phyloP scores from a whole-genome alignment of 1,139 yeast genomes.

The Saccharomyces hybrid region DNA sequence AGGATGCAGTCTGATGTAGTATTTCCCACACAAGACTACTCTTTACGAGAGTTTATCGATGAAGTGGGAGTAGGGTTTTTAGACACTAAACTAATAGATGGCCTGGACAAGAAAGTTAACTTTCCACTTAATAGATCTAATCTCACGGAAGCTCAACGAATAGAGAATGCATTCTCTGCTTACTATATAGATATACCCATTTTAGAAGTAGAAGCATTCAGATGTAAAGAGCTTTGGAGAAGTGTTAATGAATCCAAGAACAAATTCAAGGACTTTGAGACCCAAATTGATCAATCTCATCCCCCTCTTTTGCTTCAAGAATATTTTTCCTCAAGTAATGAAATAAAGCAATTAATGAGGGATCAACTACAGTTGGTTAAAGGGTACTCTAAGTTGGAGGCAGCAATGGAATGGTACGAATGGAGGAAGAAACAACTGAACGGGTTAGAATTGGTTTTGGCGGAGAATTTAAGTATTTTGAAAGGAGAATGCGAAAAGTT shows the following conservation, averaged over 20 bases:
- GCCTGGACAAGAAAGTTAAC: neutral
- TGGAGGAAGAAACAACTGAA: constrained; percentile 31
- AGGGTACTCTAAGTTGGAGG: constrained; percentile 23
- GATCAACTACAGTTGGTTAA: constrained; percentile 21
- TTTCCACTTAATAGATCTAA: constrained; percentile 34
- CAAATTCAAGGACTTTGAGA: constrained; percentile 43
- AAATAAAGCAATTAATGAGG: constrained; percentile 13
- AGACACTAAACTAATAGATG: constrained; percentile 25
- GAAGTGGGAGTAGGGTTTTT: constrained; percentile 48
- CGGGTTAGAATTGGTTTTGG: constrained; percentile 29
- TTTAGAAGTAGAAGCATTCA: constrained; percentile 45
- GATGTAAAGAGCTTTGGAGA: constrained; percentile 46
- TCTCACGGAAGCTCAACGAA: constrained; percentile 16
- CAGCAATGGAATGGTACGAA: constrained; percentile 29
- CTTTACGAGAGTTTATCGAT: constrained; percentile 34
- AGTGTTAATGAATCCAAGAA: constrained; percentile 44
- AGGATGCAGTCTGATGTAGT: neutral
- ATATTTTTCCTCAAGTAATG: constrained; percentile 16
- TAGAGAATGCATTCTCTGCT: constrained; percentile 2
- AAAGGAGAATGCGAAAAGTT: constrained; percentile 39
- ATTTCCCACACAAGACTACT: constrained; percentile 3
- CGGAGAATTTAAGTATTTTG: constrained; percentile 45
- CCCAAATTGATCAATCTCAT: constrained; percentile 32
- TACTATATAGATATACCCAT: constrained; percentile 33
- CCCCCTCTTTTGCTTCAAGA: constrained; percentile 24